A percentile compares a stretch with the other conserved stretches of the same genome.
Evolutionary conservation across 2,329 filamentous ascomycete species (phyloP).

Genomic region (Scedosporium aurantiacum): DNA sequence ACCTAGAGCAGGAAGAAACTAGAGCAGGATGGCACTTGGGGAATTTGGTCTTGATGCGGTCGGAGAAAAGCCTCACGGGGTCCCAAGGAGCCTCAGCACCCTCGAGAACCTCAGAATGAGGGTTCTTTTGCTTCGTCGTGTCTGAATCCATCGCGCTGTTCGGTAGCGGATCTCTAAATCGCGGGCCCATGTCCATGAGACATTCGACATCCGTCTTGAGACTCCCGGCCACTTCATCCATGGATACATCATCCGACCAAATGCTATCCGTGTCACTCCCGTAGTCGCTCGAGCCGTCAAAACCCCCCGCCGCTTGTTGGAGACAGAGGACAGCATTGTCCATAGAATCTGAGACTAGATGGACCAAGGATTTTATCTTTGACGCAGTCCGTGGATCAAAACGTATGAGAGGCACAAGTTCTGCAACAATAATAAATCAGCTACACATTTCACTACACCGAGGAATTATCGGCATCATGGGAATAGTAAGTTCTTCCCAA

Average conservation of each 20-base stretch:
- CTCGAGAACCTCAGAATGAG: no score
- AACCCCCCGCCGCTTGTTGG: not conserved
- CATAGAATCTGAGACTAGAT: not conserved
- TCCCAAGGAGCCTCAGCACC: not conserved
- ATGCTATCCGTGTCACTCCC: not conserved
- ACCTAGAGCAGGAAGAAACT: not conserved
- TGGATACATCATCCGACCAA: not conserved
- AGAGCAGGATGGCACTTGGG: not conserved
- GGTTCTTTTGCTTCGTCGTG: not conserved
- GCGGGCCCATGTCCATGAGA: not conserved
- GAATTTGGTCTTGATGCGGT: not conserved
- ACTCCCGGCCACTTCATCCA: not conserved
- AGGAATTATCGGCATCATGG: no score
- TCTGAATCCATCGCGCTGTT: not conserved
- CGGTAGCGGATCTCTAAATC: not conserved
- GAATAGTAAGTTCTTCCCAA: no score
- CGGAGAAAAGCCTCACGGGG: not conserved
- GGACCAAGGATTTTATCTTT: no score
- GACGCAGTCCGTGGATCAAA: no score
- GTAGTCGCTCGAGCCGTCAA: not conserved
- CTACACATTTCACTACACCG: no score
- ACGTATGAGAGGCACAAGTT: no score
- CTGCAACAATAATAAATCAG: no score
- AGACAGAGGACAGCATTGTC: not conserved
- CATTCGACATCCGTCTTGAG: not conserved